Conservation (phyloP, 768 basidiomycete species). For the Mycena belliarum region DNA sequence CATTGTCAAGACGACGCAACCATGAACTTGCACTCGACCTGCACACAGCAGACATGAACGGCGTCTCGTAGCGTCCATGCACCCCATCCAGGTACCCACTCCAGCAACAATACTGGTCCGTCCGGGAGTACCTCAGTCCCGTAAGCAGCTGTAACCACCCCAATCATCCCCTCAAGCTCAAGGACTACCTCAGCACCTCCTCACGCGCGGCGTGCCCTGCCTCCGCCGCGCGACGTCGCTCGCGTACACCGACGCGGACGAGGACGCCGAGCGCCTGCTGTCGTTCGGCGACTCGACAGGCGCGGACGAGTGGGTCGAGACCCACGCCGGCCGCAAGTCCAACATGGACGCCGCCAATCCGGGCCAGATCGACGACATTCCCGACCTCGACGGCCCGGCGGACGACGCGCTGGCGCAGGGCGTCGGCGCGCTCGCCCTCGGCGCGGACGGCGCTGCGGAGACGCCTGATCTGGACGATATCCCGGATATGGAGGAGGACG, state of each 20-base stretch:
- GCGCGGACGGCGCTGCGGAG: slow-evolving; percentile 30
- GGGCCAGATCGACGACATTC: slow-evolving; percentile 80
- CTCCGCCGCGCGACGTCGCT: slow-evolving; percentile 90
- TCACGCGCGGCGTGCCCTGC: slow-evolving; percentile 96
- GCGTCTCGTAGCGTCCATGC: slow-evolving; percentile 11
- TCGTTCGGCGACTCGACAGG: slow-evolving; percentile 65
- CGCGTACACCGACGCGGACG: slow-evolving; percentile 93
- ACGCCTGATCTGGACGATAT: slow-evolving; percentile 97
- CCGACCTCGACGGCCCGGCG: slow-evolving; percentile 67
- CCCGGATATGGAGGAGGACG: slow-evolving; percentile 98
- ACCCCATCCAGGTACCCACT: slow-evolving; percentile 26
- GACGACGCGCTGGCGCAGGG: slow-evolving; percentile 39
- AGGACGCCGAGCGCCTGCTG: slow-evolving; percentile 92
- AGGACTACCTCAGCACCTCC: slow-evolving; percentile 96
- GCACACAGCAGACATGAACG: too few relatives aligned
- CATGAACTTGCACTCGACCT: too few relatives aligned
- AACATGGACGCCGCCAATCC: slow-evolving; percentile 57
- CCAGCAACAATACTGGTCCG: slow-evolving; percentile 90
- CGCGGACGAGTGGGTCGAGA: slow-evolving; percentile 97
- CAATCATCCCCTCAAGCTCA: slow-evolving; percentile 48
- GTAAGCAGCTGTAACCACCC: slow-evolving; percentile 43
- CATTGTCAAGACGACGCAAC: too few relatives aligned
- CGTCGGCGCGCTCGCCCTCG: slow-evolving; percentile 49
- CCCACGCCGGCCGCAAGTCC: slow-evolving; percentile 79
- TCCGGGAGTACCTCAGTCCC: slow-evolving; percentile 92